phyloP scores from a whole-genome alignment of 1,284 basidiomycete genomes.

The Ustilago xerochloae region DNA sequence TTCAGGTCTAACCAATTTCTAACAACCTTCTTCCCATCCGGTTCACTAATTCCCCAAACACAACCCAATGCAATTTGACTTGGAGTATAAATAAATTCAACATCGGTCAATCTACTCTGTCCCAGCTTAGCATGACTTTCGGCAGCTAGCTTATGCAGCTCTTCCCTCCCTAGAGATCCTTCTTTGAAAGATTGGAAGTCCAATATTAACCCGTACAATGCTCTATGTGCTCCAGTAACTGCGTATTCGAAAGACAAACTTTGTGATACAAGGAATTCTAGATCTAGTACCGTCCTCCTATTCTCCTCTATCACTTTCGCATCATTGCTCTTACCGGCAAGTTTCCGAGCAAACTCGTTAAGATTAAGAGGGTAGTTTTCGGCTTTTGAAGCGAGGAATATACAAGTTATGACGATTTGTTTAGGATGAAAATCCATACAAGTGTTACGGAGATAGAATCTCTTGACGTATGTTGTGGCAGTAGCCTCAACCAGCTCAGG shows the following conservation, averaged over 20 bases:
- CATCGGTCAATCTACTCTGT: constrained; percentile 84
- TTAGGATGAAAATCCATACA: constrained; percentile 99
- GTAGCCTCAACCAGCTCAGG: constrained; percentile 93
- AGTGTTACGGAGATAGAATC: constrained; percentile 97
- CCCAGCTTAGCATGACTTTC: constrained; percentile 30
- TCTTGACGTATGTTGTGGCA: constrained; percentile 88
- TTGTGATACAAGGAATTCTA: constrained; percentile 95
- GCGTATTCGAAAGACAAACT: constrained; percentile 92
- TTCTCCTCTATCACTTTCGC: constrained; percentile 75
- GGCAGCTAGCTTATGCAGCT: constrained; percentile 39
- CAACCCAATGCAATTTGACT: constrained; percentile 93
- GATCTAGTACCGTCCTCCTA: constrained; percentile 83
- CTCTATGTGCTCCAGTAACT: constrained; percentile 88
- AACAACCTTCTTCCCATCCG: constrained; percentile 71
- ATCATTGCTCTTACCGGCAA: constrained; percentile 72
- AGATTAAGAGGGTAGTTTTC: constrained; percentile 91
- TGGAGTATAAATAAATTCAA: constrained; percentile 89
- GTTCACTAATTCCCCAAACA: constrained; percentile 67
- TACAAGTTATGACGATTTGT: constrained; percentile 87
- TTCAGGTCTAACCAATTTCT: constrained; percentile 73
- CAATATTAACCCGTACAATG: constrained; percentile 87
- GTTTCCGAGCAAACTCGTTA: constrained; percentile 77
- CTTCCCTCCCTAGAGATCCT: constrained; percentile 20
- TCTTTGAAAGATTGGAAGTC: constrained; percentile 79
- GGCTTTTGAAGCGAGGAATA: constrained; percentile 96